Percentiles rank a stretch among this genome's conserved stretches.
Evolutionary conservation across 345 rosid species (phyloP).

Genomic region (Bretschneidera sinensis): DNA sequence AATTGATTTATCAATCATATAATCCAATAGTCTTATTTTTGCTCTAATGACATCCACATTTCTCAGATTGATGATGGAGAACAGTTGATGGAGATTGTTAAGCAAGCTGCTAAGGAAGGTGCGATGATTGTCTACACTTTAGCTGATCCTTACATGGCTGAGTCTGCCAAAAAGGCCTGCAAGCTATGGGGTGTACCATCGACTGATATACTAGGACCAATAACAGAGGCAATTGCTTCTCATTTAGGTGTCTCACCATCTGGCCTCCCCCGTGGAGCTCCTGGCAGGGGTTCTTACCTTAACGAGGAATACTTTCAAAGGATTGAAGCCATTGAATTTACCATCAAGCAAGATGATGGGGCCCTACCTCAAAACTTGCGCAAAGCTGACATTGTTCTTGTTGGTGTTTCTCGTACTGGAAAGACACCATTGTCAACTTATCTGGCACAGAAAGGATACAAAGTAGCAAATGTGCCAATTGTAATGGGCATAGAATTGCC

Average conservation of each 20-base stretch:
- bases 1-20: not conserved
- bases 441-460: constrained; percentile 78
- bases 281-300: constrained; percentile 43
- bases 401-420: constrained; percentile 82
- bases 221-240: constrained; percentile 73
- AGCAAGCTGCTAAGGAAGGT: constrained; percentile 85
- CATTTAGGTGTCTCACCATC: constrained; percentile 82
- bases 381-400: constrained; percentile 67
- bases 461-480: constrained; percentile 82
- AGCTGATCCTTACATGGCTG: constrained; percentile 77
- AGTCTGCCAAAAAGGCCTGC: constrained; percentile 69
- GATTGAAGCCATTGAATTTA: constrained; percentile 83
- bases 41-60: not conserved
- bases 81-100: constrained; percentile 58
- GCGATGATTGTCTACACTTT: constrained; percentile 69
- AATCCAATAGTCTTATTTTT: not conserved
- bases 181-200: constrained; percentile 65
- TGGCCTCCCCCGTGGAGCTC: constrained; percentile 74
- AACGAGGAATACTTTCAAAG: constrained; percentile 63
- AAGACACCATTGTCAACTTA: constrained; percentile 84
- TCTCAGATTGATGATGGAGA: constrained; percentile 69
- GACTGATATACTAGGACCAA: constrained; percentile 71
- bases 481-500: constrained; percentile 72
- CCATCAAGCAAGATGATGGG: constrained; percentile 88
- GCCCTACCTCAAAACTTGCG: constrained; percentile 66